These are phyloP conservation scores for Caryopteris hybrid DNA, from an alignment of 305 asterid species.

Conservation along the genomic window DNA sequence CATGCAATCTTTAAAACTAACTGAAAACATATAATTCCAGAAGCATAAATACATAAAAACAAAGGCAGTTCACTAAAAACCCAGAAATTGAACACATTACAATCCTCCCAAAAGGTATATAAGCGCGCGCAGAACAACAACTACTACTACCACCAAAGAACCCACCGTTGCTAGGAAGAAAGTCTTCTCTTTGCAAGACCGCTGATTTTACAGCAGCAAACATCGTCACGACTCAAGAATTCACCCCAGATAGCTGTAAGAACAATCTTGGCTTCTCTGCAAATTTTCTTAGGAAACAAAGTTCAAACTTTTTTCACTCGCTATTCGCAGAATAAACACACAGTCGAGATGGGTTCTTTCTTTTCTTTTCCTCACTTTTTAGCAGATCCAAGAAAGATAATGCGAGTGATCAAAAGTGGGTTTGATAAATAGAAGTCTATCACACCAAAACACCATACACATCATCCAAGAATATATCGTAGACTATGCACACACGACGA, in stretches of 20 bases:
- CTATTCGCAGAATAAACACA: constrained; percentile 20
- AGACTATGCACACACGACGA: constrained; percentile 41
- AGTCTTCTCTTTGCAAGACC: constrained; percentile 21
- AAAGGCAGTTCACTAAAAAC: constrained; percentile 13
- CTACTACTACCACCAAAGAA: neutral
- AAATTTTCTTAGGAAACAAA: constrained; percentile 15
- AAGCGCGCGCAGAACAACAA: neutral
- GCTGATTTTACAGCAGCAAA: too few relatives aligned
- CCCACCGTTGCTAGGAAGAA: constrained; percentile 34
- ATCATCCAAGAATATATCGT: constrained; percentile 31
- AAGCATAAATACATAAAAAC: constrained; percentile 14
- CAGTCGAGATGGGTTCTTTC: constrained; percentile 22
- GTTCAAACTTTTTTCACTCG: constrained; percentile 25
- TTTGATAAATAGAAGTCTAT: constrained; percentile 17
- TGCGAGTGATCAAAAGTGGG: constrained; percentile 28
- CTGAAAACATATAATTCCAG: constrained; percentile 7
- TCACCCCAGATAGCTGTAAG: constrained; percentile 27
- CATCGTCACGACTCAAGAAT: too few relatives aligned
- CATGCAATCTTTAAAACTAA: constrained; percentile 5
- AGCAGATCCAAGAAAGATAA: constrained; percentile 57
- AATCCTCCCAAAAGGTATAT: neutral
- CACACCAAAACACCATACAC: constrained; percentile 31
- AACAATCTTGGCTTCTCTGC: constrained; percentile 45
- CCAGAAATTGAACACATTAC: constrained; percentile 10
- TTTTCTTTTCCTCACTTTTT: too few relatives aligned